Percentiles rank a stretch among this genome's conserved stretches.
Evolutionary conservation across 2,329 filamentous ascomycete genomes (phyloP).

Genomic region (Aspergillus sp.): DNA sequence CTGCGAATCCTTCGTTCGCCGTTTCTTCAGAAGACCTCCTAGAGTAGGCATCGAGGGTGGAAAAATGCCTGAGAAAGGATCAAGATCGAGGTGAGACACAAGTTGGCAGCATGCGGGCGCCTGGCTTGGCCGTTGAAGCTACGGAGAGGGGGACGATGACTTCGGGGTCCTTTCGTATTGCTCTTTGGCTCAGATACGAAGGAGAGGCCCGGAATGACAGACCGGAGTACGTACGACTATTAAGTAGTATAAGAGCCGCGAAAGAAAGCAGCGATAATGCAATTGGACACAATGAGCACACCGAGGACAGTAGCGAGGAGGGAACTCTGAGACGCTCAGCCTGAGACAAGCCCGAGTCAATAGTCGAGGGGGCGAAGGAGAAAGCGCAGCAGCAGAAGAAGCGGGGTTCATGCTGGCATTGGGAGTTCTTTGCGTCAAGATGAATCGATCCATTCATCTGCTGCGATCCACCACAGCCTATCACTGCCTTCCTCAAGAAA

Average conservation of each 20-base stretch:
- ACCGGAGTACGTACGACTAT: constrained; percentile 1
- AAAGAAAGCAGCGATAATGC: background rate
- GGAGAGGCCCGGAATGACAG: constrained; percentile 7
- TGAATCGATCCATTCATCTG: constrained; percentile 3
- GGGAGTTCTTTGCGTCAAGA: constrained; percentile 9
- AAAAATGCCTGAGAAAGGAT: constrained; percentile 17
- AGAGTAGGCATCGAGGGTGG: constrained; percentile 76
- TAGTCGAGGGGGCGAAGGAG: constrained; percentile 2
- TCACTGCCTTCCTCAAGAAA: background rate
- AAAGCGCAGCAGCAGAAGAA: background rate
- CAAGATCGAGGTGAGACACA: constrained; percentile 14
- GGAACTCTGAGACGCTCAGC: background rate
- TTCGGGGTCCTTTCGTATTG: constrained; percentile 3
- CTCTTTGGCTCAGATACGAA: constrained; percentile 15
- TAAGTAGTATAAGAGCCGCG: background rate
- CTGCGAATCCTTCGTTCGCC: constrained; percentile 87
- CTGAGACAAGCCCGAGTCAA: constrained; percentile 1
- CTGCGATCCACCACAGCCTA: background rate
- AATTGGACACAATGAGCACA: constrained; percentile 10
- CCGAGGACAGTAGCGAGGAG: background rate
- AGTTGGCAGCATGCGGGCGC: constrained; percentile 28
- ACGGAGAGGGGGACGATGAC: constrained; percentile 2
- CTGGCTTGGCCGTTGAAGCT: constrained; percentile 9
- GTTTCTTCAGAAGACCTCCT: constrained; percentile 92
- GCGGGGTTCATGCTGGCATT: background rate